Conservation (phyloP, 2,329 filamentous ascomycete genomes). For the Colletotrichum spaethianum region DNA sequence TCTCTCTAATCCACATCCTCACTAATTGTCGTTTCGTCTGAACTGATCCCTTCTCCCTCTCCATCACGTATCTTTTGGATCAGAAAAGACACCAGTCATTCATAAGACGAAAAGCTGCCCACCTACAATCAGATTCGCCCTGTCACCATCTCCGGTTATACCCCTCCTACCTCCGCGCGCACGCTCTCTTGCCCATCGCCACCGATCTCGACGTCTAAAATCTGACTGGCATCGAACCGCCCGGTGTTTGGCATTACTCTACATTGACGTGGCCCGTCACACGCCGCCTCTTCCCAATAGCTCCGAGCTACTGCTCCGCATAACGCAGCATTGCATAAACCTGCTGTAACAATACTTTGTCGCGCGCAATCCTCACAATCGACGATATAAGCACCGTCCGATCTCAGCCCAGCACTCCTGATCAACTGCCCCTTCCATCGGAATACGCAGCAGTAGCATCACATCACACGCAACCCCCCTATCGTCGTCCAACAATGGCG, state of each 20-base stretch:
- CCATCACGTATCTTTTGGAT: background rate
- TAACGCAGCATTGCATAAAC: conserved; percentile 26
- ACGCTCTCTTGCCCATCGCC: conserved; percentile 14
- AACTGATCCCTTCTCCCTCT: background rate
- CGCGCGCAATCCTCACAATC: background rate
- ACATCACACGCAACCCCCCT: background rate
- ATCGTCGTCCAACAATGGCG: conserved; percentile 48
- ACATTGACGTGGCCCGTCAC: conserved; percentile 31
- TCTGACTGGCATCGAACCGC: conserved; percentile 21
- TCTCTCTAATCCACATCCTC: conserved; percentile 18
- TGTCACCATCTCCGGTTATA: conserved; percentile 31
- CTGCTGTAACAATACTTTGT: background rate
- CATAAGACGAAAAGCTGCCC: conserved; percentile 28
- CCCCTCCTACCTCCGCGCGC: conserved; percentile 19
- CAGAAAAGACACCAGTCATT: background rate
- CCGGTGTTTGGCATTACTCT: conserved; percentile 8
- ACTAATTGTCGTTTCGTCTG: conserved; percentile 27
- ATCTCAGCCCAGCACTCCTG: background rate
- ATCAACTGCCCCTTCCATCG: background rate
- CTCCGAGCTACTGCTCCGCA: conserved; percentile 12
- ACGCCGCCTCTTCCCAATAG: conserved; percentile 14
- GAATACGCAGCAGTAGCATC: background rate
- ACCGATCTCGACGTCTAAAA: conserved; percentile 25
- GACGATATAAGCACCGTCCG: conserved; percentile 6
- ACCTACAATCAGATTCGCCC: background rate